These are phyloP conservation scores for Fusarium musae DNA, from an alignment of 2,329 filamentous ascomycete species.

Conservation along the genomic window DNA sequence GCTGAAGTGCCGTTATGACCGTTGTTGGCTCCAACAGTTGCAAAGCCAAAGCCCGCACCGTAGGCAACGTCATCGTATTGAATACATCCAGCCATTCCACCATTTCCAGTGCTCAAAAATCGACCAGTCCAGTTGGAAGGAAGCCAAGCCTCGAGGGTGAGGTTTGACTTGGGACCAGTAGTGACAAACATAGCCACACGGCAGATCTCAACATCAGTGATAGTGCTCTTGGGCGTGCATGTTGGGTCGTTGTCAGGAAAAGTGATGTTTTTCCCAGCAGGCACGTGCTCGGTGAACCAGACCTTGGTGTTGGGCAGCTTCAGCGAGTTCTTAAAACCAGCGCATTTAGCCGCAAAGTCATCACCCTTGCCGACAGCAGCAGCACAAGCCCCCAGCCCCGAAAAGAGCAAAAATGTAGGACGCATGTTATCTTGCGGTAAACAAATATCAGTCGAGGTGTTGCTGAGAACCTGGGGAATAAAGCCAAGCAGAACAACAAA, in stretches of 20 bases:
- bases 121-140: conserved; percentile 59
- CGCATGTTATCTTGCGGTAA: conserved; percentile 6
- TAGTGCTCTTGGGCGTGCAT: conserved; percentile 22
- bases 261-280: conserved; percentile 19
- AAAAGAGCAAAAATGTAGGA: conserved; percentile 4
- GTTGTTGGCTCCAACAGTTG: conserved; percentile 61
- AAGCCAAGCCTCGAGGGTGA: conserved; percentile 57
- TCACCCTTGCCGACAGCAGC: not conserved
- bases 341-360: conserved; percentile 29
- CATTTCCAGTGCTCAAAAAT: conserved; percentile 61
- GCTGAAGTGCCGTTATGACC: conserved; percentile 32
- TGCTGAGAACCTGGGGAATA: not conserved
- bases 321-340: conserved; percentile 14
- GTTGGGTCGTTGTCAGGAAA: conserved; percentile 30
- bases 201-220: conserved; percentile 30
- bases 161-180: conserved; percentile 26
- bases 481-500: not conserved
- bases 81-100: conserved; percentile 59
- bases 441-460: conserved; percentile 3
- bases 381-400: conserved; percentile 11
- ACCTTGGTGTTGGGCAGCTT: conserved; percentile 31
- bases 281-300: conserved; percentile 35
- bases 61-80: conserved; percentile 53
- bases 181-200: conserved; percentile 32
- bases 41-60: conserved; percentile 55